Percentiles rank a stretch among this genome's conserved stretches.
phyloP scores from a whole-genome alignment of 345 rosid genomes.

The Eucalyptus regnans region DNA sequence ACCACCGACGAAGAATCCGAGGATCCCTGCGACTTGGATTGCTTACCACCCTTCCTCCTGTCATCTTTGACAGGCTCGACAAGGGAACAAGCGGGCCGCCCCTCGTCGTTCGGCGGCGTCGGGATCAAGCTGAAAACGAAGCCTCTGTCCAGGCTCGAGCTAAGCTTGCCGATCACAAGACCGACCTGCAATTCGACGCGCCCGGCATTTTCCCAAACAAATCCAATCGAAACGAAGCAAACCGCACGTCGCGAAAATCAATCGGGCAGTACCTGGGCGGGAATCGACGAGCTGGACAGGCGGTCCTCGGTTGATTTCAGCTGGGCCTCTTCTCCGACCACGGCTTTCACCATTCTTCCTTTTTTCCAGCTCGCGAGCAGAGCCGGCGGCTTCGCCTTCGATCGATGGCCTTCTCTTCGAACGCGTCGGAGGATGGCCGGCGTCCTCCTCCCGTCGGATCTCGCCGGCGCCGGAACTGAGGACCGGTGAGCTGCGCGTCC shows the following conservation, averaged over 20 bases:
- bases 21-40: slow-evolving; percentile 37
- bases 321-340: slow-evolving; percentile 69
- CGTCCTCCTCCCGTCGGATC: neutral
- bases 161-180: slow-evolving; percentile 79
- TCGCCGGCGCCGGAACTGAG: neutral
- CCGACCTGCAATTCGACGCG: slow-evolving; percentile 46
- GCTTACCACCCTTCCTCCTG: slow-evolving; percentile 43
- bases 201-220: neutral
- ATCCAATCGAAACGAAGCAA: neutral
- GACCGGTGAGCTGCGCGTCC: neutral
- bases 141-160: slow-evolving; percentile 67
- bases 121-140: slow-evolving; percentile 74
- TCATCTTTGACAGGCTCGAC: slow-evolving; percentile 38
- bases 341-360: slow-evolving; percentile 68
- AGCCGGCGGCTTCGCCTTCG: neutral
- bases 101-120: slow-evolving; percentile 70
- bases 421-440: neutral
- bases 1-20: slow-evolving; percentile 47
- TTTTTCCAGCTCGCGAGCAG: neutral
- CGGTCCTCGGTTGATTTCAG: slow-evolving; percentile 65
- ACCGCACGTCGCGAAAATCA: neutral
- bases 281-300: slow-evolving; percentile 53
- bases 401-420: neutral
- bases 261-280: slow-evolving; percentile 38
- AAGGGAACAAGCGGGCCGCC: slow-evolving; percentile 63